A percentile compares a stretch with the other conserved stretches of the same genome.
Conservation (phyloP, 108 stramenopile species). For the Poteriospumella lacustris region DNA sequence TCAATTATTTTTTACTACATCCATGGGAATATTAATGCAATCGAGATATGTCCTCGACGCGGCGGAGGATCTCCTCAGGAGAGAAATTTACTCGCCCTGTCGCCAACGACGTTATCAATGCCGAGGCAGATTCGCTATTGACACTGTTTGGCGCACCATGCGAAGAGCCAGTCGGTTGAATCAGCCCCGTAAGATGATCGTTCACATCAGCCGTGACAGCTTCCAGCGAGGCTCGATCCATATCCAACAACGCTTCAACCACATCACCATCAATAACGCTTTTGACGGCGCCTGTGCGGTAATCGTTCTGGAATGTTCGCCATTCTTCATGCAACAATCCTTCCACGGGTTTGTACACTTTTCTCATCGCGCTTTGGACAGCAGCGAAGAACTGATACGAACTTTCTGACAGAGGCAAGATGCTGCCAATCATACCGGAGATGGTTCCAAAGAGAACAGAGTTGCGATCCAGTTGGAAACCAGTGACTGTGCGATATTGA, state of each 20-base stretch:
- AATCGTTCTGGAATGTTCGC: conserved; percentile 68
- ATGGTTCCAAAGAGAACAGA: conserved; percentile 81
- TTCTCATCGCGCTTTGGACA: conserved; percentile 67
- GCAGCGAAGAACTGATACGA: conserved; percentile 75
- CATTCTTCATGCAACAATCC: conserved; percentile 74
- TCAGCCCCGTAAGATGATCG: background rate
- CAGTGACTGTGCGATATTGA: background rate
- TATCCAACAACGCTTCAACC: conserved; percentile 83
- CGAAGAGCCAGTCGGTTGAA: background rate
- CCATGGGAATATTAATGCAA: conserved; percentile 14
- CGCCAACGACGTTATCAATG: background rate
- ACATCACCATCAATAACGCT: conserved; percentile 94
- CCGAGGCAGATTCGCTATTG: background rate
- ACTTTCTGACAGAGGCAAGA: conserved; percentile 71
- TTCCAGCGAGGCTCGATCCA: conserved; percentile 55
- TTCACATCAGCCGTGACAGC: conserved; percentile 36
- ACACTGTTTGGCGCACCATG: background rate
- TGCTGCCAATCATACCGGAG: conserved; percentile 80
- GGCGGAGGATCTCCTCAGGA: background rate
- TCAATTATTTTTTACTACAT: background rate
- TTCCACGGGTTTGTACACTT: conserved; percentile 69
- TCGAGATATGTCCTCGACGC: conserved; percentile 4
- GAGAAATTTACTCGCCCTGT: background rate
- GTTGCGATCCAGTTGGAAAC: background rate
- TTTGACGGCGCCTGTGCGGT: conserved; percentile 55